These are phyloP conservation scores for Phytophthora aleatoria DNA, from an alignment of 352 stramenopile genomes.

Conservation along the genomic window DNA sequence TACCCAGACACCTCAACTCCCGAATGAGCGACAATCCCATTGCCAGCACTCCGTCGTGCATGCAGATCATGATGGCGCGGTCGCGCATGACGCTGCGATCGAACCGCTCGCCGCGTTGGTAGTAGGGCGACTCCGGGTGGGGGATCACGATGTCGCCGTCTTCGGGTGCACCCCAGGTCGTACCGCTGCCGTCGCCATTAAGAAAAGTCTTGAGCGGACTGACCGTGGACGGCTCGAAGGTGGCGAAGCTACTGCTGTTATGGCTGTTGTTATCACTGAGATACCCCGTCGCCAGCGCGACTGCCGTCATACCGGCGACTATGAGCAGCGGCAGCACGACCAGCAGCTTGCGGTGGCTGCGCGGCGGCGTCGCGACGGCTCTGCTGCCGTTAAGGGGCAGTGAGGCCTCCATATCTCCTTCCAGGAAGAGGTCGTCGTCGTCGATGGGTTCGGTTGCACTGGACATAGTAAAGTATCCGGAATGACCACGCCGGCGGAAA, in stretches of 20 bases:
- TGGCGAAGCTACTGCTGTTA: constrained; percentile 9
- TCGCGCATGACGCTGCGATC: constrained; percentile 25
- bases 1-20: constrained; percentile 28
- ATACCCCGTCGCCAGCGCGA: constrained; percentile 21
- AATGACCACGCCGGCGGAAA: background rate
- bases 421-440: constrained; percentile 8
- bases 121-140: constrained; percentile 23
- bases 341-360: constrained; percentile 24
- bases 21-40: constrained; percentile 28
- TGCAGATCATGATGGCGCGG: constrained; percentile 37
- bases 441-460: constrained; percentile 9
- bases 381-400: constrained; percentile 15
- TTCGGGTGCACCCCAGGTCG: constrained; percentile 5
- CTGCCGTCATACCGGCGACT: constrained; percentile 15
- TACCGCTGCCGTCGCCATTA: constrained; percentile 4
- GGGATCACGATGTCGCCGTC: constrained; percentile 20
- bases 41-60: constrained; percentile 35
- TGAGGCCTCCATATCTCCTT: constrained; percentile 16
- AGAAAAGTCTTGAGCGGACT: constrained; percentile 12
- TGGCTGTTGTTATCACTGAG: constrained; percentile 8
- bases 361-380: constrained; percentile 10
- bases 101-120: constrained; percentile 28
- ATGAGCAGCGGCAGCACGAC: constrained; percentile 15
- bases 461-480: constrained; percentile 6
- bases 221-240: constrained; percentile 9